Conservation (phyloP, 495 filamentous ascomycete genomes). For the Aspergillus asperescens region DNA sequence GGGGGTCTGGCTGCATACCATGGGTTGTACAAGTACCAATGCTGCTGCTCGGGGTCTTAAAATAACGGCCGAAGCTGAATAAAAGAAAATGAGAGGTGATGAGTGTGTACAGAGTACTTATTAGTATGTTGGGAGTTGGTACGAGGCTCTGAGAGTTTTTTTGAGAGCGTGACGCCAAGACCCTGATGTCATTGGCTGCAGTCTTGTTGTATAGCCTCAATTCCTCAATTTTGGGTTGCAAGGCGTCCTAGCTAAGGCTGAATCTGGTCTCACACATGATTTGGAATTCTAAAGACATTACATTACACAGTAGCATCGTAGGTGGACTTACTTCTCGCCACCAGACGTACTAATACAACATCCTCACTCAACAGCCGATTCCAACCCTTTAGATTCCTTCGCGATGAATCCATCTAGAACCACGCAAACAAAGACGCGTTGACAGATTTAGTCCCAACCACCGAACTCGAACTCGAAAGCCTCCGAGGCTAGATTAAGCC, state of each 20-base stretch:
- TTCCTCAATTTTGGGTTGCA: too few species aligned
- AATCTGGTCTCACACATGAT: too few species aligned
- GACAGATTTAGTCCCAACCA: too few species aligned
- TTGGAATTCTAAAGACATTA: not conserved
- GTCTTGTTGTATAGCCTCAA: not conserved
- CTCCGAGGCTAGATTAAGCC: constrained; percentile 19
- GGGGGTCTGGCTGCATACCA: constrained; percentile 8
- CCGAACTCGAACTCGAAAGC: too few species aligned
- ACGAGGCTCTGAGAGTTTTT: too few species aligned
- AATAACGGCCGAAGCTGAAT: not conserved
- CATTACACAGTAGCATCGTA: not conserved
- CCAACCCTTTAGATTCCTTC: not conserved
- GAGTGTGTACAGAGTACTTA: not conserved
- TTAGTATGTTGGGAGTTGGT: too few species aligned
- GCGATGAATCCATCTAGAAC: too few species aligned
- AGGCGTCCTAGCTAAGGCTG: too few species aligned
- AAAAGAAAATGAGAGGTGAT: not conserved
- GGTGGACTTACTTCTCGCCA: not conserved
- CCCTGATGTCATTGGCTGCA: constrained; percentile 5
- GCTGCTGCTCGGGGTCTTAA: not conserved
- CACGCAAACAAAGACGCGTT: too few species aligned
- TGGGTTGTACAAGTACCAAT: not conserved
- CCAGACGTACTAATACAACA: not conserved
- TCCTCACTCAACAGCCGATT: not conserved
- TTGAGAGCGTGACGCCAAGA: constrained; percentile 1